Conservation (phyloP, 208 protist genomes). For the Trypanosoma avium region DNA sequence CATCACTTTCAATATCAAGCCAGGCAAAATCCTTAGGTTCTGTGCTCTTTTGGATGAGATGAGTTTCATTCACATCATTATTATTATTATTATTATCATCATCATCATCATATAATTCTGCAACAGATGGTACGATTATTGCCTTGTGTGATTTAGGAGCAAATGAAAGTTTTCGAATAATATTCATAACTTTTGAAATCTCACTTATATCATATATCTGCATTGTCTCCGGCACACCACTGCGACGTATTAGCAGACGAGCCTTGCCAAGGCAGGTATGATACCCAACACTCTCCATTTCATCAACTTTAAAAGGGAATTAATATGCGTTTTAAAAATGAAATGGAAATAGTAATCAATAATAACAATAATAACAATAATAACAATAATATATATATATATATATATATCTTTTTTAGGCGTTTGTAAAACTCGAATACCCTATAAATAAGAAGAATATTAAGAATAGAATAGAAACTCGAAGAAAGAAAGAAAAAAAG, state of each 20-base stretch:
- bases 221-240: conserved; percentile 11
- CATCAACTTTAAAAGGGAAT: not conserved
- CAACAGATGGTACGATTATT: conserved; percentile 21
- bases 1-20: conserved; percentile 26
- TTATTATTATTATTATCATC: not conserved
- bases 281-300: not conserved
- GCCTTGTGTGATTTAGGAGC: conserved; percentile 18
- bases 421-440: too few species aligned
- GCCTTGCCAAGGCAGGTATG: not conserved
- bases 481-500: too few species aligned
- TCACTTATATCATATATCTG: conserved; percentile 6
- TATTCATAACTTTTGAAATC: not conserved
- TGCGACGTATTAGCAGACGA: conserved; percentile 14
- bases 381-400: conserved; percentile 1
- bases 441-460: too few species aligned
- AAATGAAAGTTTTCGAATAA: conserved; percentile 15
- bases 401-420: too few species aligned
- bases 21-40: conserved; percentile 28
- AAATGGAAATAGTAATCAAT: not conserved
- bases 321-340: not conserved
- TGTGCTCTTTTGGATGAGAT: too few species aligned
- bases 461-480: too few species aligned
- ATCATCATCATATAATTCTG: conserved; percentile 25
- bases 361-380: conserved; percentile 3
- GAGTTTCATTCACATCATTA: not conserved